A percentile compares a stretch with the other conserved stretches of the same genome.
Evolutionary conservation across 140 eudicot genomes (phyloP).

Genomic region (Oenanthe javanica): DNA sequence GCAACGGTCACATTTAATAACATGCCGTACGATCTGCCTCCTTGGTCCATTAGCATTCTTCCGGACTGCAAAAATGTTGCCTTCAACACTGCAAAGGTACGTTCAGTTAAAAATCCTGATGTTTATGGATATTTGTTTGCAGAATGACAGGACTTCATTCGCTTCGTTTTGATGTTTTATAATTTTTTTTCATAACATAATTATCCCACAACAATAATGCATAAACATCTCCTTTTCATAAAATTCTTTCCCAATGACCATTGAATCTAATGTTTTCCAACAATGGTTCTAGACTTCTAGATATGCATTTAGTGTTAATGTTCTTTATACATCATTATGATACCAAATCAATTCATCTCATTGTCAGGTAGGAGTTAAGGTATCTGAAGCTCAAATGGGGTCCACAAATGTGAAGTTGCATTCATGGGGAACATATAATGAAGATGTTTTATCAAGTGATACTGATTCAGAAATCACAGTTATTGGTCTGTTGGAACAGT

Average conservation of each 20-base stretch:
- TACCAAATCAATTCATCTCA: neutral
- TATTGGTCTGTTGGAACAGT: conserved; percentile 74
- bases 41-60: conserved; percentile 98
- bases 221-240: neutral
- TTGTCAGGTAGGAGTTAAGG: conserved; percentile 49
- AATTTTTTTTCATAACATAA: neutral
- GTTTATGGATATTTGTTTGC: neutral
- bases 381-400: conserved; percentile 44
- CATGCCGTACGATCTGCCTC: conserved; percentile 63
- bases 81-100: conserved; percentile 82
- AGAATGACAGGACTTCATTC: neutral
- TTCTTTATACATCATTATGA: neutral
- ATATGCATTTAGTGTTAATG: neutral
- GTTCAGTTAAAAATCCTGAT: neutral
- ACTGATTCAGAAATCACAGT: conserved; percentile 46
- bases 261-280: neutral
- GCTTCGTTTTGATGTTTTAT: neutral
- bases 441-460: conserved; percentile 48
- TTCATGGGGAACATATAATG: conserved; percentile 70
- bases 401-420: conserved; percentile 44
- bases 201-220: neutral
- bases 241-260: neutral
- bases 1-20: conserved; percentile 58
- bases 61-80: conserved; percentile 80
- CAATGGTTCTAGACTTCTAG: neutral